Conservation (phyloP, 805 yeast genomes). For the Cyberlindnera suaveolens region DNA sequence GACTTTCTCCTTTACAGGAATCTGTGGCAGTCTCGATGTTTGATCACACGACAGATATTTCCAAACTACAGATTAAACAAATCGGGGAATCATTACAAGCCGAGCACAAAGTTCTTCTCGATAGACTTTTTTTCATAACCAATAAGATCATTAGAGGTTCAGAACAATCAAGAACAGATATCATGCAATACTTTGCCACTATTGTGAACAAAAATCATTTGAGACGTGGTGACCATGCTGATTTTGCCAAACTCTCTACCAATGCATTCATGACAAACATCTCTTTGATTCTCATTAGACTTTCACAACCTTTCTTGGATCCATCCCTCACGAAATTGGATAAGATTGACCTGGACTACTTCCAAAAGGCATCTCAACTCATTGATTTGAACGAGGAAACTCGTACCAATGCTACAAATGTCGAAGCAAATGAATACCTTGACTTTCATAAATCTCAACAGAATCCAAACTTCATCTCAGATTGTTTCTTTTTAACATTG, state of each 20-base stretch:
- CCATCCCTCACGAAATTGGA: conserved; percentile 59
- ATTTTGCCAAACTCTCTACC: conserved; percentile 56
- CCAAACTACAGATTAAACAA: conserved; percentile 39
- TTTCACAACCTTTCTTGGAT: conserved; percentile 82
- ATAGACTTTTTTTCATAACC: conserved; percentile 60
- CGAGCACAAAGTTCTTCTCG: conserved; percentile 54
- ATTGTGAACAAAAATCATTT: conserved; percentile 80
- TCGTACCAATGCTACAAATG: conserved; percentile 67
- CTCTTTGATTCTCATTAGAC: conserved; percentile 55
- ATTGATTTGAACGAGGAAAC: conserved; percentile 77
- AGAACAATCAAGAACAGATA: conserved; percentile 50
- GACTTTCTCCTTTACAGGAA: conserved; percentile 65
- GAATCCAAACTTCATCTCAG: conserved; percentile 78
- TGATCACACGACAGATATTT: conserved; percentile 22
- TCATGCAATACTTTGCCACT: conserved; percentile 64
- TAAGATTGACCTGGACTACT: conserved; percentile 70
- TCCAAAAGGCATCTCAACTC: conserved; percentile 40
- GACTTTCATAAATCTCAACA: conserved; percentile 30
- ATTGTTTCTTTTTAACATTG: conserved; percentile 74
- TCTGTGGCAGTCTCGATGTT: conserved; percentile 44
- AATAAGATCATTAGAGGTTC: conserved; percentile 76
- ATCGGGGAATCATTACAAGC: conserved; percentile 56
- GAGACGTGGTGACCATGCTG: conserved; percentile 81
- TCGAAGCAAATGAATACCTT: conserved; percentile 59
- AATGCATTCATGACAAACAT: conserved; percentile 83